These are phyloP conservation scores for Entelexis paramagnoliae DNA, from an alignment of 1,139 yeast species.

Conservation along the genomic window DNA sequence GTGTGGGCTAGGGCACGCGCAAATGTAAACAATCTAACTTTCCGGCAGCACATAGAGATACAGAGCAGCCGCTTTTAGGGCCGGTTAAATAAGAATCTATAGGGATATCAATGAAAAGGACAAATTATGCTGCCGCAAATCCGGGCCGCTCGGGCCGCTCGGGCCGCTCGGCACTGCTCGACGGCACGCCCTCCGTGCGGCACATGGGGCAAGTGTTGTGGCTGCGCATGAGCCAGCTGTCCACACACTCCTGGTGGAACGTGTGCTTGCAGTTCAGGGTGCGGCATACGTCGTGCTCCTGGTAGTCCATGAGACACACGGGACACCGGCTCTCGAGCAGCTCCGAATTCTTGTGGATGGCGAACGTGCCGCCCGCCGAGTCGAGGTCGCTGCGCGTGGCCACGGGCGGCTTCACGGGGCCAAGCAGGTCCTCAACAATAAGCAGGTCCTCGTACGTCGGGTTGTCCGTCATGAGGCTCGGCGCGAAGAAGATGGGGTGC, in stretches of 20 bases:
- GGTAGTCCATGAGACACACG: constrained; percentile 43
- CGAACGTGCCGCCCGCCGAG: constrained; percentile 34
- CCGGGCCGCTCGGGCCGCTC: neutral
- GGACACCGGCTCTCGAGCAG: constrained; percentile 35
- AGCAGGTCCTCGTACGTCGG: constrained; percentile 44
- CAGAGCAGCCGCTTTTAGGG: no score
- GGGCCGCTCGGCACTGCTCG: neutral
- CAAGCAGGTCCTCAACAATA: constrained; percentile 38
- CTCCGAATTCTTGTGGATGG: constrained; percentile 21
- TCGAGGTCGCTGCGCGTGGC: constrained; percentile 37
- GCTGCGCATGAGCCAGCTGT: constrained; percentile 46
- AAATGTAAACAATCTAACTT: constrained; percentile 7
- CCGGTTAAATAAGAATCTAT: no score
- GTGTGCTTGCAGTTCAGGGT: constrained; percentile 40
- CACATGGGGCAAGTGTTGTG: constrained; percentile 52
- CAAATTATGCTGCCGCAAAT: neutral
- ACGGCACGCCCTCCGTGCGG: constrained; percentile 29
- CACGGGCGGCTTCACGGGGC: constrained; percentile 39
- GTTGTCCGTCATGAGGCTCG: constrained; percentile 39
- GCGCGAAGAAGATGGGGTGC: constrained; percentile 42
- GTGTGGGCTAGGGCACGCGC: constrained; percentile 1
- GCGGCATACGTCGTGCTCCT: constrained; percentile 39
- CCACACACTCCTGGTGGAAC: constrained; percentile 46
- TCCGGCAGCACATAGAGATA: no score
- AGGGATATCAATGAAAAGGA: neutral